Evolutionary conservation across 108 stramenopile genomes (phyloP).

Genomic region (Skeletonema menzelii): DNA sequence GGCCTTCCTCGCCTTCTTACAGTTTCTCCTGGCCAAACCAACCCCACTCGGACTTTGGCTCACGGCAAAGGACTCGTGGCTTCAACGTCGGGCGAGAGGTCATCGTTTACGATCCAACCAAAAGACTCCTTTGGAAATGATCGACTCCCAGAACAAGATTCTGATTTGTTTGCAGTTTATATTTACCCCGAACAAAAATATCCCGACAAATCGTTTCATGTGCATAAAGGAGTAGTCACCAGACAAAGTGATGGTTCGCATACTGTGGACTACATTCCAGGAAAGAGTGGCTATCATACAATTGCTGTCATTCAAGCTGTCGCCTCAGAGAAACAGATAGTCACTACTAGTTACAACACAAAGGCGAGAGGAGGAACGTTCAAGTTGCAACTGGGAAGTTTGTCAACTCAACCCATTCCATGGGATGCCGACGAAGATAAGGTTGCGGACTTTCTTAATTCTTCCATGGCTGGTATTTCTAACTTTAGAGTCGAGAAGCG

Average conservation of each 20-base stretch:
- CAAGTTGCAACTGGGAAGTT: constrained; percentile 26
- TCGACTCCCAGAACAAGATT: constrained; percentile 41
- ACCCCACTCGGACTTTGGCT: constrained; percentile 52
- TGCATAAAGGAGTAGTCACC: constrained; percentile 35
- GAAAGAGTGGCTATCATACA: constrained; percentile 55
- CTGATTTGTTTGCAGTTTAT: constrained; percentile 41
- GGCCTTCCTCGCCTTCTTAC: constrained; percentile 57
- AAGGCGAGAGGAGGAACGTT: constrained; percentile 52
- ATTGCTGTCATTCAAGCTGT: constrained; percentile 55
- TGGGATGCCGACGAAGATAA: constrained; percentile 51
- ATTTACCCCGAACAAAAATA: constrained; percentile 46
- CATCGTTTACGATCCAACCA: constrained; percentile 63
- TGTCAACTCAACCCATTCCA: constrained; percentile 46
- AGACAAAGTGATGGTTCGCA: constrained; percentile 46
- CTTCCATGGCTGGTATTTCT: constrained; percentile 28
- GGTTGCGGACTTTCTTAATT: constrained; percentile 21
- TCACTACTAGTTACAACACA: constrained; percentile 44
- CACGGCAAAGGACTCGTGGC: constrained; percentile 61
- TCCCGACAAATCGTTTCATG: constrained; percentile 17
- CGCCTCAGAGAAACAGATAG: constrained; percentile 49
- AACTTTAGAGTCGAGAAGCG: constrained; percentile 26
- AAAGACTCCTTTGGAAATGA: constrained; percentile 80
- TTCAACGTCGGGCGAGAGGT: constrained; percentile 55
- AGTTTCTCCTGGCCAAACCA: constrained; percentile 51
- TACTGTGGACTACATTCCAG: constrained; percentile 54